Base-by-base conservation (phyloP, 495 filamentous ascomycete species). In the Oleoguttula mirabilis region DNA sequence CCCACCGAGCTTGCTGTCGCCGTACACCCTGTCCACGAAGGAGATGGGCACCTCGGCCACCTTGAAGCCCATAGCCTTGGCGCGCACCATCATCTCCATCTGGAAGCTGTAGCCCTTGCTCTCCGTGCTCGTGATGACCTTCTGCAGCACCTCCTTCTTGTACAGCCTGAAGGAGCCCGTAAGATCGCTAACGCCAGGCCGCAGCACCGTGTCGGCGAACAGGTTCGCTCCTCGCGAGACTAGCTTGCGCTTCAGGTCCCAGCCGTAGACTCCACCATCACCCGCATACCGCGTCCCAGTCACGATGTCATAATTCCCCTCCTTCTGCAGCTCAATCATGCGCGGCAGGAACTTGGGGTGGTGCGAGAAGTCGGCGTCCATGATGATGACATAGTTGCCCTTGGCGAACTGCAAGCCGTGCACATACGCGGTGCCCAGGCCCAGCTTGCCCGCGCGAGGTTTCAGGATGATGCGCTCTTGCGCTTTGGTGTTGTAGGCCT, bases 361-460 rank as follows among this genome's bases (percentile, higher is more conserved):
- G 69, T 98, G 92, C 57, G 76, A 83, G 76, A 98, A 98, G 64
- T 98, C 90, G 63, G 90, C 90, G 68, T 98, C 90, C 90, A 98
- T 96, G 71, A 98, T 98, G 69, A 98, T 84, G 45, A 98, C 80
- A 62, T 75, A 96, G 70, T 87, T 94, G 49, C 90, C 90, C 17
- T 77, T 84, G 25, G 69, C 79, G 58, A 77, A 94, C 56, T 88
- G 70, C 39, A 96, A 70, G 30, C 90, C 90, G 61, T 98, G 88
- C 32, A 96, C 82, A 67, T 98, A 98, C 8, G 92, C 90, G 2
- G 90, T 96, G 42, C 90, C 90, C 20, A 98, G 77, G 14, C 92
- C 92, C 30, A 98, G 82, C 68, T 98, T 96, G 47, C 90, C 92
- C 16, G 81, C 71, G 48, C 90, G 88, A 16, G 86, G 70, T 61